phyloP scores from a whole-genome alignment of 2,329 filamentous ascomycete genomes.

The Talaromyces sp. region DNA sequence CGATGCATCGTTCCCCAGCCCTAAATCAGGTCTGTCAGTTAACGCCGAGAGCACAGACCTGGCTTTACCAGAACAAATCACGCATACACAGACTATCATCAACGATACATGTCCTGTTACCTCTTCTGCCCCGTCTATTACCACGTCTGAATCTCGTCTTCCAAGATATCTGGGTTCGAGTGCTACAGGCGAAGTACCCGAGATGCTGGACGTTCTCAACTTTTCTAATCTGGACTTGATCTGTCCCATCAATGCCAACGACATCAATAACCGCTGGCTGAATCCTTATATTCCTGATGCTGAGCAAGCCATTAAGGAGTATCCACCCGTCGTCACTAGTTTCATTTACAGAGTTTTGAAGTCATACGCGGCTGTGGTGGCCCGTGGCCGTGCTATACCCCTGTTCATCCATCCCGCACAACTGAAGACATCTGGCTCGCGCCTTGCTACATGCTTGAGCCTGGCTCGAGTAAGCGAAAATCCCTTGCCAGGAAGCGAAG shows the following conservation, averaged over 20 bases:
- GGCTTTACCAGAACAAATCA: background rate
- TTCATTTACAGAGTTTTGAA: slow-evolving; percentile 20
- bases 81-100: background rate
- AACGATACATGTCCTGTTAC: background rate
- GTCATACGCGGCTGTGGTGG: slow-evolving; percentile 21
- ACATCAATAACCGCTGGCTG: slow-evolving; percentile 26
- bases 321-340: slow-evolving; percentile 19
- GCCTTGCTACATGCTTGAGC: slow-evolving; percentile 23
- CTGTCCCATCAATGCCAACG: slow-evolving; percentile 16
- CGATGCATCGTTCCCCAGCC: too few relatives aligned
- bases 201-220: slow-evolving; percentile 3
- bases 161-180: background rate
- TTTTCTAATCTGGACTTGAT: slow-evolving; percentile 14
- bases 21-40: too few relatives aligned
- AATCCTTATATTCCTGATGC: slow-evolving; percentile 18
- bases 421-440: slow-evolving; percentile 3
- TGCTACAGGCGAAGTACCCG: background rate
- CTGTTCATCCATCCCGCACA: slow-evolving; percentile 24
- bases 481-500: slow-evolving; percentile 21
- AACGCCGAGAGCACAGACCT: too few relatives aligned
- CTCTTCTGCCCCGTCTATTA: background rate
- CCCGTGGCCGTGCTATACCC: slow-evolving; percentile 14
- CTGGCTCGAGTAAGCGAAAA: slow-evolving; percentile 24
- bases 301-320: slow-evolving; percentile 14
- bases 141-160: background rate